Evolutionary conservation across 495 filamentous ascomycete species (phyloP).

Genomic region (Penicillium canescens): DNA sequence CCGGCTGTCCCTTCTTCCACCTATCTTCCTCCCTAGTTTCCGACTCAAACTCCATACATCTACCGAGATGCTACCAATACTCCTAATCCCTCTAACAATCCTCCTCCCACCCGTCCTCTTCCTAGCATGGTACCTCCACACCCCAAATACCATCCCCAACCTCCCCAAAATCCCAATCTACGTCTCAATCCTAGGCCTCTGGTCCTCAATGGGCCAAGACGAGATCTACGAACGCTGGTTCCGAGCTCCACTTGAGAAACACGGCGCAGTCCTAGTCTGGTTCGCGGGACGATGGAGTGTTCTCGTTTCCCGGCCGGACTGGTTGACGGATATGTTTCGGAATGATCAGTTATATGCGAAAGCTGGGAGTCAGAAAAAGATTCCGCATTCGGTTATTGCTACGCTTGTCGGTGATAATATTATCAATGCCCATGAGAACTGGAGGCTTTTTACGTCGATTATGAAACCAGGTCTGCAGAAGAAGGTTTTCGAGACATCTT

Average conservation of each 20-base stretch:
- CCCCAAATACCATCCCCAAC: conserved; percentile 25
- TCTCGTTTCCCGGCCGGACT: conserved; percentile 34
- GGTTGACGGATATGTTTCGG: conserved; percentile 46
- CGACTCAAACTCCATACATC: no score
- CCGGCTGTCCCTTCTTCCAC: no score
- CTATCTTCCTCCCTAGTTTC: not conserved
- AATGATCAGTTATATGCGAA: conserved; percentile 46
- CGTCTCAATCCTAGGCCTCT: conserved; percentile 34
- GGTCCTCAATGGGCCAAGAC: conserved; percentile 35
- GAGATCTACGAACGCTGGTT: conserved; percentile 34
- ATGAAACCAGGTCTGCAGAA: conserved; percentile 41
- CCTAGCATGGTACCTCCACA: conserved; percentile 25
- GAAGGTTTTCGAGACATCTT: conserved; percentile 22
- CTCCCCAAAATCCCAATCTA: conserved; percentile 35
- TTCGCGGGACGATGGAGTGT: conserved; percentile 44
- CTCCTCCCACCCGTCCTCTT: conserved; percentile 9
- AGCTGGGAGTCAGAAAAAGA: conserved; percentile 49
- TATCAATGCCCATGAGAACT: conserved; percentile 34
- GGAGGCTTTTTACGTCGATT: conserved; percentile 34
- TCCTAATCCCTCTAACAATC: not conserved
- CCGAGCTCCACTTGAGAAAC: conserved; percentile 21
- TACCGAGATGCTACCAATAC: not conserved
- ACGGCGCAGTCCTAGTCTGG: conserved; percentile 50
- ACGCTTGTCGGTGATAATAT: conserved; percentile 41
- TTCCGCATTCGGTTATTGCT: conserved; percentile 43